These are phyloP conservation scores for Wickerhamomyces strasburgensis DNA, from an alignment of 805 yeast genomes.

Conservation along the genomic window DNA sequence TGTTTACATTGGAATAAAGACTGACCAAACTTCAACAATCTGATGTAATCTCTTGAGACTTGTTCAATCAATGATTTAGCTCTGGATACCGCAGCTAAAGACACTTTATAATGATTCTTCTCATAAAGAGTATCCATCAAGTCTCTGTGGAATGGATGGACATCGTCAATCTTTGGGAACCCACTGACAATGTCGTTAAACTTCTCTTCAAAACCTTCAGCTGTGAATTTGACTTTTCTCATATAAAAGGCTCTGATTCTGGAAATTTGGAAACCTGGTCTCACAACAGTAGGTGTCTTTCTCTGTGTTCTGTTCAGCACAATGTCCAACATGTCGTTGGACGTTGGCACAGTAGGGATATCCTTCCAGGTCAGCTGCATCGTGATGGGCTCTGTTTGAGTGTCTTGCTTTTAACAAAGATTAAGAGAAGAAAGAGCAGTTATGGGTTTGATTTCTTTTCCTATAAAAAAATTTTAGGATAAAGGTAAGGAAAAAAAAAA, in stretches of 20 bases:
- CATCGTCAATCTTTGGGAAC: constrained; percentile 94
- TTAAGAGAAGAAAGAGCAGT: background rate
- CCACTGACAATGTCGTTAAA: constrained; percentile 79
- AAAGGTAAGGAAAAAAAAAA: constrained; percentile 2
- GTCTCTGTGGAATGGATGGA: constrained; percentile 98
- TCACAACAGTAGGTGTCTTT: constrained; percentile 97
- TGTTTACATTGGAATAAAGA: constrained; percentile 98
- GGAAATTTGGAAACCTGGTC: constrained; percentile 93
- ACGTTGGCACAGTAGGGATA: constrained; percentile 88
- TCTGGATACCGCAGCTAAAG: constrained; percentile 88
- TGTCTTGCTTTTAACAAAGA: background rate
- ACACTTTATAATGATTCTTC: constrained; percentile 96
- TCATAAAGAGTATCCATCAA: constrained; percentile 96
- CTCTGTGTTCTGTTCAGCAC: constrained; percentile 97
- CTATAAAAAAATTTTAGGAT: too few relatives aligned
- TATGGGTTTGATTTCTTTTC: background rate
- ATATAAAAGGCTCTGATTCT: constrained; percentile 96
- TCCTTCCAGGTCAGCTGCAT: constrained; percentile 99
- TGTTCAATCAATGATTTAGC: constrained; percentile 94
- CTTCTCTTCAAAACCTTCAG: constrained; percentile 94
- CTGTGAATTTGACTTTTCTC: constrained; percentile 95
- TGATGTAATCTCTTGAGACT: constrained; percentile 90
- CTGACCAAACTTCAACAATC: constrained; percentile 95
- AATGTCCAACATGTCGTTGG: constrained; percentile 92
- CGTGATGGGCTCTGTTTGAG: constrained; percentile 10